phyloP scores from a whole-genome alignment of 192 early-diverging fungal species.

The Umbelopsis isabellina region DNA sequence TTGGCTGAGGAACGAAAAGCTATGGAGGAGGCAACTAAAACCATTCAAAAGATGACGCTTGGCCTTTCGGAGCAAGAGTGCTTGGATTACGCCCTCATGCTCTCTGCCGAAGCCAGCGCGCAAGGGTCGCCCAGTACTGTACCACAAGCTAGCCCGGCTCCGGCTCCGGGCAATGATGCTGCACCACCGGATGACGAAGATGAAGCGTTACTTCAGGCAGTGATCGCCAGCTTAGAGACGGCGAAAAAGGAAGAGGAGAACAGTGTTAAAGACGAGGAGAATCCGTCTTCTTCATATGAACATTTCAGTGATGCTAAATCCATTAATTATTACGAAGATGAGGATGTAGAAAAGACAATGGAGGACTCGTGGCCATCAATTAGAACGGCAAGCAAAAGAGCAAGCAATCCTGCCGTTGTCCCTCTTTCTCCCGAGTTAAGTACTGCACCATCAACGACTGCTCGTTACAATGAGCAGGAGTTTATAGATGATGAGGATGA shows the following conservation, averaged over 20 bases:
- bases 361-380: constrained; percentile 13
- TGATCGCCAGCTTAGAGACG: constrained; percentile 39
- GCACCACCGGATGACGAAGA: constrained; percentile 17
- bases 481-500: constrained; percentile 33
- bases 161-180: not conserved
- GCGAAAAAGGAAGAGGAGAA: not conserved
- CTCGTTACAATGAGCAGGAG: not conserved
- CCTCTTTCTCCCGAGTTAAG: no score
- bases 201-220: constrained; percentile 35
- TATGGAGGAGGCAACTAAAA: constrained; percentile 12
- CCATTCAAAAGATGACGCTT: constrained; percentile 33
- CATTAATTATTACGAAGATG: not conserved
- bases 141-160: no score
- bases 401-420: not conserved
- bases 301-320: not conserved
- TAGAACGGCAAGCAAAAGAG: not conserved
- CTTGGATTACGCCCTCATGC: constrained; percentile 59
- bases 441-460: no score
- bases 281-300: not conserved
- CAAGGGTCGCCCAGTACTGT: not conserved
- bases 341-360: not conserved
- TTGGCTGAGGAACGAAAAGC: constrained; percentile 38
- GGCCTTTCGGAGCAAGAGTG: constrained; percentile 60
- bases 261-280: not conserved
- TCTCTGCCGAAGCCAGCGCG: constrained; percentile 37